These are phyloP conservation scores for Hypoxylon sp. DNA, from an alignment of 2,329 filamentous ascomycete genomes.

Conservation along the genomic window DNA sequence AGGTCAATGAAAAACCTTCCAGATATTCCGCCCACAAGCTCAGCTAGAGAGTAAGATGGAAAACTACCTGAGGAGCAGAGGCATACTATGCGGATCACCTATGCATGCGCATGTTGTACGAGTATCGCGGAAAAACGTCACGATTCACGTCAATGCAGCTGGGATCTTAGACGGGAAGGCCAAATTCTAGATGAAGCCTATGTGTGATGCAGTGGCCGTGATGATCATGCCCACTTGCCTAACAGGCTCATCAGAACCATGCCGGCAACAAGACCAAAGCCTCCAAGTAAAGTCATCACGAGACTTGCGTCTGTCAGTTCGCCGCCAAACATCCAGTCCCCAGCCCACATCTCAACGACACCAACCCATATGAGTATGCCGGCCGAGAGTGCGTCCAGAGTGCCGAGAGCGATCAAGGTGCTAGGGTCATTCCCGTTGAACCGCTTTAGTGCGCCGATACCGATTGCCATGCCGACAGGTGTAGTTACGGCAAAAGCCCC, in stretches of 20 bases:
- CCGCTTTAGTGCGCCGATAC: constrained; percentile 76
- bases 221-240: constrained; percentile 78
- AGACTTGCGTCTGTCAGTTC: constrained; percentile 69
- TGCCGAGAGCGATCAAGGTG: constrained; percentile 80
- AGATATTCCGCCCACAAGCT: background rate
- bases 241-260: constrained; percentile 79
- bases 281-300: constrained; percentile 64
- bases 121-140: background rate
- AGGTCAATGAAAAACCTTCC: background rate
- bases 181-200: background rate
- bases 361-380: constrained; percentile 86
- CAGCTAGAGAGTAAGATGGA: background rate
- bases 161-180: background rate
- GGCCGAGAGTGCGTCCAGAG: constrained; percentile 79
- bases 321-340: constrained; percentile 77
- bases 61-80: background rate
- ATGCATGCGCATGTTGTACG: background rate
- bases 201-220: too few relatives aligned
- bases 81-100: background rate
- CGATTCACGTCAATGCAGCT: background rate
- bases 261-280: constrained; percentile 71
- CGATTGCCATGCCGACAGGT: constrained; percentile 80
- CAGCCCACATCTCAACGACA: constrained; percentile 83
- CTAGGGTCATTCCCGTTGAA: constrained; percentile 81
- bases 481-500: constrained; percentile 78